These are phyloP conservation scores for Aspergillus sp. DNA, from an alignment of 2,329 filamentous ascomycete genomes.

Conservation along the genomic window DNA sequence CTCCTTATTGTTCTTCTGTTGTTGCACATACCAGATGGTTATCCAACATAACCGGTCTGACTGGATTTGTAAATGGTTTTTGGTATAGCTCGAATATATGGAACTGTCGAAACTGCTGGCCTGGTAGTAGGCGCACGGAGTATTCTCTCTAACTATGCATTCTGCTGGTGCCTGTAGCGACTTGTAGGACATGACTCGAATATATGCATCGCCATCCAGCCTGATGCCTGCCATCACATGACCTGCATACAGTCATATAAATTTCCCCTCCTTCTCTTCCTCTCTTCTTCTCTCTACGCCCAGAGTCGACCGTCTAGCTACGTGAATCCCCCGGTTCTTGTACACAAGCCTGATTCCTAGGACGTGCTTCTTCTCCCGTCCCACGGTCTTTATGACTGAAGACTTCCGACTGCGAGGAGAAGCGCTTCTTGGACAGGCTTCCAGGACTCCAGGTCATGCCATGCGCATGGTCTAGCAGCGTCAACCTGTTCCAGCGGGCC, in stretches of 20 bases:
- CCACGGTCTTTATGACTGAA: slow-evolving; percentile 20
- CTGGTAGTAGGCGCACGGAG: too few relatives aligned
- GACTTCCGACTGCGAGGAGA: slow-evolving; percentile 18
- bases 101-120: too few relatives aligned
- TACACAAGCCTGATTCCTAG: slow-evolving; percentile 37
- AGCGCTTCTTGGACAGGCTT: slow-evolving; percentile 38
- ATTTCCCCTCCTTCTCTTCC: slow-evolving; percentile 24
- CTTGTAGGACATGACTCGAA: too few relatives aligned
- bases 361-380: slow-evolving; percentile 18
- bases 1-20: slow-evolving; percentile 2
- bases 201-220: slow-evolving; percentile 4
- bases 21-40: slow-evolving; percentile 1
- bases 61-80: too few relatives aligned
- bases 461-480: slow-evolving; percentile 44
- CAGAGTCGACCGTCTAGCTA: slow-evolving; percentile 32
- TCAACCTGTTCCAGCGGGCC: slow-evolving; percentile 29
- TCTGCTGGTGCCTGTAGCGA: too few relatives aligned
- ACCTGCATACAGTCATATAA: slow-evolving; percentile 12
- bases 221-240: slow-evolving; percentile 19
- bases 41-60: neutral
- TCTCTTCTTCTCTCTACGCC: slow-evolving; percentile 40
- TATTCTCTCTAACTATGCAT: too few relatives aligned
- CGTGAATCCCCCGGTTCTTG: slow-evolving; percentile 30
- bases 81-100: too few relatives aligned
- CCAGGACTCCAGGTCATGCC: slow-evolving; percentile 45